Evolutionary conservation across 352 stramenopile species (phyloP), one percentile per base, ranked within the genome.

Genomic region (Hyaloperonospora arabidopsidis): DNA sequence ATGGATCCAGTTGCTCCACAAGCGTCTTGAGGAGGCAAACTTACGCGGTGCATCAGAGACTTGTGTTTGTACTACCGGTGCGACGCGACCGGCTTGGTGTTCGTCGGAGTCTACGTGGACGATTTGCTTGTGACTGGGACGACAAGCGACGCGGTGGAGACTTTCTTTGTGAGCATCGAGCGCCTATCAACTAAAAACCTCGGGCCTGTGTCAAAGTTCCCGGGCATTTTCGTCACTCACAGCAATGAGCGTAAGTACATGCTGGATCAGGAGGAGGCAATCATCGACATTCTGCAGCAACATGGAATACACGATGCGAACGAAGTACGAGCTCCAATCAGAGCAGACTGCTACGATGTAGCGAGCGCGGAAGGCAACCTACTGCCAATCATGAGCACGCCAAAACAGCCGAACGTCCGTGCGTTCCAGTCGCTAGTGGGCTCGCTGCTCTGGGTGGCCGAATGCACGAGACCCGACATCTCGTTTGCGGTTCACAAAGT

Each of bases 71-170:
- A 41, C n/a, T 46, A 68, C 38, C 35, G 56, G 21, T 7, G 40
- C 18, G 21, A 29, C 13, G 40, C 38, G 32, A 5, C 15, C 5
- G 5, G 49, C 21, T 8, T 60, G 2, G 39, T 55, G 1, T 12
- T 70, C 2, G 54, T 67, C 0, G 66, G 56, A 1, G 45, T 57
- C 1, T 72, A 74, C 40, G 57, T 72, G 0, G 57, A 72, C 14
- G 70, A 76, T 13, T 15, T 72, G 0, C 36, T 76, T 0, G 55
- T 63, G 0, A 73, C 56, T 15, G 12, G 12, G 13, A 41, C 35
- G 39, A 58, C 73, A 32, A 32, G 25, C 25, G 25, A 32, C 4
- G 0, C 4, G 8, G 25, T 32, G 4, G 25, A 32, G 8, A 8
- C 25, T 4, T 4, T 32, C 25, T 32, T 32, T 32, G 25, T 8